These are phyloP conservation scores for Kurtzmaniella quercitrusa DNA, from an alignment of 1,139 yeast species.

Conservation along the genomic window DNA sequence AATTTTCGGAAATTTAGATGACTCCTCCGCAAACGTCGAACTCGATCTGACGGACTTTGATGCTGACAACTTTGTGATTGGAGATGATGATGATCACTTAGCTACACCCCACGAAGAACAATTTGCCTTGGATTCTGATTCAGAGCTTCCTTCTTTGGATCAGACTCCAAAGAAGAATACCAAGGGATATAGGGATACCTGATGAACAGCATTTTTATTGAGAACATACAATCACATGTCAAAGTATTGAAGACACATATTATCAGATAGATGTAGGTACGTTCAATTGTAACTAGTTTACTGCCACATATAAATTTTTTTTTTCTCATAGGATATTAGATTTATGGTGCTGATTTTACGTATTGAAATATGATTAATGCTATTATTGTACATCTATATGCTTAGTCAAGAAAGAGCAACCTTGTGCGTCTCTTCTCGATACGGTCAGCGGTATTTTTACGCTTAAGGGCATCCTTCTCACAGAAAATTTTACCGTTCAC, in stretches of 20 bases:
- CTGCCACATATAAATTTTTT: too few relatives aligned
- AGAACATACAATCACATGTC: background rate
- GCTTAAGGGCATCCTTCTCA: constrained; percentile 36
- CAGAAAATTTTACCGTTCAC: constrained; percentile 50
- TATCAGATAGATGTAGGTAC: too few relatives aligned
- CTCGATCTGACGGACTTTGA: constrained; percentile 32
- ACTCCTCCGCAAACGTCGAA: constrained; percentile 28
- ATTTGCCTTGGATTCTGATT: background rate
- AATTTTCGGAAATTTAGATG: constrained; percentile 41
- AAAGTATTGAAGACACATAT: background rate
- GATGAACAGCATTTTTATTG: background rate
- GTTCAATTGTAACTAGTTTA: too few relatives aligned
- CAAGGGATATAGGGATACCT: background rate
- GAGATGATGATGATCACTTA: constrained; percentile 22
- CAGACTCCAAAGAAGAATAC: background rate
- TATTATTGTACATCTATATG: background rate
- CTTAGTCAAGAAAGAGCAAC: constrained; percentile 31
- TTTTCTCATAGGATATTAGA: too few relatives aligned
- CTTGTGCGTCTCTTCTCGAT: constrained; percentile 46
- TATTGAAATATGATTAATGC: background rate
- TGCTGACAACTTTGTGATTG: constrained; percentile 36
- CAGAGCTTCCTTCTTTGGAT: constrained; percentile 1
- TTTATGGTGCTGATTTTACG: background rate
- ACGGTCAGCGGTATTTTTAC: constrained; percentile 25
- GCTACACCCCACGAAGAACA: background rate